These are phyloP conservation scores for Clathrospora elynae DNA, from an alignment of 2,329 filamentous ascomycete genomes.

Conservation along the genomic window DNA sequence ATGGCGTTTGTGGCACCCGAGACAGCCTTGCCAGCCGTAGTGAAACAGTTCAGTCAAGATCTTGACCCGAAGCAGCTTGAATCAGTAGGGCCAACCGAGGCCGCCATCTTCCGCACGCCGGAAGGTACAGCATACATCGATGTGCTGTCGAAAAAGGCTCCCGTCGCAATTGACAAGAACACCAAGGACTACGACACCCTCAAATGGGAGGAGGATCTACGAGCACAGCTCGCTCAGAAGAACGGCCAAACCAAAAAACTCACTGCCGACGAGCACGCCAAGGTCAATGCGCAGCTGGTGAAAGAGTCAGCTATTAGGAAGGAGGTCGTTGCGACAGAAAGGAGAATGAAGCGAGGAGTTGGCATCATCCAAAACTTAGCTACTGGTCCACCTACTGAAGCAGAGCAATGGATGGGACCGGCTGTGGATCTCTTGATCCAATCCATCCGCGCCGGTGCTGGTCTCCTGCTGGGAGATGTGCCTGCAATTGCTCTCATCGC, in stretches of 20 bases:
- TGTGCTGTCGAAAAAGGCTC: constrained; percentile 81
- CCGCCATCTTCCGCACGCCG: constrained; percentile 88
- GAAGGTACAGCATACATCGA: constrained; percentile 90
- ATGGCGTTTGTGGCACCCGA: constrained; percentile 92
- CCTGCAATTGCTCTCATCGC: constrained; percentile 79
- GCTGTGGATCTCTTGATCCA: constrained; percentile 75
- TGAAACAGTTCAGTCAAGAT: constrained; percentile 75
- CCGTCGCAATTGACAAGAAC: constrained; percentile 79
- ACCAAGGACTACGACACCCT: constrained; percentile 93
- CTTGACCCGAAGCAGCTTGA: constrained; percentile 72
- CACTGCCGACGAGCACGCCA: constrained; percentile 83
- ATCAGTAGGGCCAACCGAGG: constrained; percentile 81
- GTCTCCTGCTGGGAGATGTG: constrained; percentile 78
- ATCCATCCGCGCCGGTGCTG: constrained; percentile 78
- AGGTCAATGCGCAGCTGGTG: constrained; percentile 86
- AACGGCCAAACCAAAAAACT: constrained; percentile 91
- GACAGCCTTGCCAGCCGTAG: constrained; percentile 73
- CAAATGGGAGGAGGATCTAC: constrained; percentile 95
- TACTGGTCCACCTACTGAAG: constrained; percentile 85
- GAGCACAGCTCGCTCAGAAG: constrained; percentile 86
- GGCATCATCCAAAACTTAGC: constrained; percentile 84
- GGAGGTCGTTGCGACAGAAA: constrained; percentile 71
- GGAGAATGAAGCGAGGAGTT: constrained; percentile 77
- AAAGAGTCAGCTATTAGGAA: constrained; percentile 83
- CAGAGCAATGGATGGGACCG: constrained; percentile 83